Percentiles rank a stretch among this genome's conserved stretches.
Conservation (phyloP, 2,329 filamentous ascomycete species). For the Aureobasidium sp. region DNA sequence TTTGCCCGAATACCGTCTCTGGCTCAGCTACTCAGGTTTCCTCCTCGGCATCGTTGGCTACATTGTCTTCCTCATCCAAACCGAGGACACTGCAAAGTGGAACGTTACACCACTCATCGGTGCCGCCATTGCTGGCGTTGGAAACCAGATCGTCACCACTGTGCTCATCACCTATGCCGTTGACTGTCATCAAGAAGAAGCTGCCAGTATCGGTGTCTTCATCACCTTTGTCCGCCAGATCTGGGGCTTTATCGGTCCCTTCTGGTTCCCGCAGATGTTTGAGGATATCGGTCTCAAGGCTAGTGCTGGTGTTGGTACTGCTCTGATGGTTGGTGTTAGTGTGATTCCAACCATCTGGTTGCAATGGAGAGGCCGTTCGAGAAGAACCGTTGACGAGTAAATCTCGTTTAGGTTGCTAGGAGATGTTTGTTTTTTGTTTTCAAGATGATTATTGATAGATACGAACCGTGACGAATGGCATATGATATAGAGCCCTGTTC, state of each 20-base stretch:
- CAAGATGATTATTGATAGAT: constrained; percentile 2
- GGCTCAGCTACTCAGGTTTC: constrained; percentile 47
- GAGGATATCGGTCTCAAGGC: constrained; percentile 22
- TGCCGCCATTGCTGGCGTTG: constrained; percentile 41
- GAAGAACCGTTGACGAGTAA: neutral
- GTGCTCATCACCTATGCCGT: constrained; percentile 53
- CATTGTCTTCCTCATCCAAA: constrained; percentile 45
- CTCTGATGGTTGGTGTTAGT: constrained; percentile 29
- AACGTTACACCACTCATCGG: constrained; percentile 50
- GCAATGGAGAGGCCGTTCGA: constrained; percentile 21
- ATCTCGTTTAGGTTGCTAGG: neutral
- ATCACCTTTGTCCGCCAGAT: constrained; percentile 49
- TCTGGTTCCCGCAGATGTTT: constrained; percentile 33
- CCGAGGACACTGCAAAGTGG: constrained; percentile 37
- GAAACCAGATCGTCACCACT: constrained; percentile 55
- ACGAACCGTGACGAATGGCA: neutral
- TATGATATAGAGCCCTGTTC: neutral
- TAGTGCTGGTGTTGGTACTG: constrained; percentile 31
- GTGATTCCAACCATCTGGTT: constrained; percentile 27
- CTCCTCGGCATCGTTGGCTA: constrained; percentile 42
- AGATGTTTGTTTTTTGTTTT: neutral
- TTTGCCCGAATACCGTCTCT: constrained; percentile 45
- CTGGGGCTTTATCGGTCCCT: constrained; percentile 44
- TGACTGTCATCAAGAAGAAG: constrained; percentile 47
- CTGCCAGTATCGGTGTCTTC: constrained; percentile 50